A percentile compares a stretch with the other conserved stretches of the same genome.
Conservation (phyloP, 2,329 filamentous ascomycete species). For the Trichoderma lentiforme region DNA sequence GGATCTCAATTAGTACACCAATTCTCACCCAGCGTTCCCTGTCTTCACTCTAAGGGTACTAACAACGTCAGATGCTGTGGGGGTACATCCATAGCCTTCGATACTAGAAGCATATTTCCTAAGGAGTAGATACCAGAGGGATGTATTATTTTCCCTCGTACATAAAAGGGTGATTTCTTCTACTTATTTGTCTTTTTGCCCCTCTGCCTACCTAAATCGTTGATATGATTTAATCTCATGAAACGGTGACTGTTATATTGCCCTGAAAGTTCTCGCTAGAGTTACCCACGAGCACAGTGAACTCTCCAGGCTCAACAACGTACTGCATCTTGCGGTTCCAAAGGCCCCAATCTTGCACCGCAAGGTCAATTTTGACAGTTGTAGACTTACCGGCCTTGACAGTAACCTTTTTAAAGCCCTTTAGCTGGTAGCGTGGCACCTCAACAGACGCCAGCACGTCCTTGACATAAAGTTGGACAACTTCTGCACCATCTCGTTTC, state of each 20-base stretch:
- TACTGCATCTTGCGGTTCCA: slow-evolving; percentile 9
- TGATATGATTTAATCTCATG: background rate
- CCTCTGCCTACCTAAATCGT: background rate
- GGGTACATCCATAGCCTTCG: too few relatives aligned
- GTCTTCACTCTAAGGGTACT: too few relatives aligned
- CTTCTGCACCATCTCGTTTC: background rate
- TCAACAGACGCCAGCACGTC: slow-evolving; percentile 1
- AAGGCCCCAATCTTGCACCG: background rate
- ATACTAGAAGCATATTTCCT: too few relatives aligned
- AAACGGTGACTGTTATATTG: background rate
- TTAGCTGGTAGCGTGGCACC: background rate
- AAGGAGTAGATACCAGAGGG: too few relatives aligned
- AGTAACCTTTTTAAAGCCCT: slow-evolving; percentile 5
- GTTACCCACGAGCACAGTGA: slow-evolving; percentile 1
- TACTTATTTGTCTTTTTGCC: background rate
- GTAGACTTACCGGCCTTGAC: slow-evolving; percentile 1
- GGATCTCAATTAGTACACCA: background rate
- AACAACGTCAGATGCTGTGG: too few relatives aligned
- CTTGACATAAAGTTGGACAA: slow-evolving; percentile 5
- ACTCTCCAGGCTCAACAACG: slow-evolving; percentile 2
- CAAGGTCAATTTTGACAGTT: background rate
- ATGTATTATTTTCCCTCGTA: too few relatives aligned
- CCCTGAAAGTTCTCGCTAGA: background rate
- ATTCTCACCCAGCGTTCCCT: too few relatives aligned
- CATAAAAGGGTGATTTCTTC: background rate